phyloP scores from a whole-genome alignment of 2,329 filamentous ascomycete genomes.

The Aureobasidium melanogenum region DNA sequence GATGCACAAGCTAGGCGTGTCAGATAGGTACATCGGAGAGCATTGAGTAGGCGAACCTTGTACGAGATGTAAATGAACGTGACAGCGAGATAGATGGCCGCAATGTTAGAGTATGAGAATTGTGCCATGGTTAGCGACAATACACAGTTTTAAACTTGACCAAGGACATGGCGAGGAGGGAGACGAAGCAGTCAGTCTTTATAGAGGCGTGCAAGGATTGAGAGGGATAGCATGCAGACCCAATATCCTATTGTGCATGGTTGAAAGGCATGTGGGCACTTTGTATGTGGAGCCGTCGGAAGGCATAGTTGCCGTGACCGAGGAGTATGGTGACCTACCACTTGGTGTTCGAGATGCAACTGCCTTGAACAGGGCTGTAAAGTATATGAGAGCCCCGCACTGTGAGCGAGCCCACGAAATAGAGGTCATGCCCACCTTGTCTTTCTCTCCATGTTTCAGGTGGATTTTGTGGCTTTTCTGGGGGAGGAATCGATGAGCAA shows the following conservation, averaged over 20 bases:
- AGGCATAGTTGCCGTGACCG: not conserved
- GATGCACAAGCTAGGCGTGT: not conserved
- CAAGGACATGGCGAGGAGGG: not conserved
- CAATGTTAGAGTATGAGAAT: not conserved
- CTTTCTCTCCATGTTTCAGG: not conserved
- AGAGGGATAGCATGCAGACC: not conserved
- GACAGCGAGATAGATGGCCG: not conserved
- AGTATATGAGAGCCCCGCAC: not conserved
- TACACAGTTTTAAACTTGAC: not conserved
- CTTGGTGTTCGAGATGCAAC: not conserved
- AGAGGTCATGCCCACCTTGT: not conserved
- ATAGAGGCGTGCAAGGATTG: not conserved
- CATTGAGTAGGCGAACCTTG: not conserved
- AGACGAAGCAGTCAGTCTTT: not conserved
- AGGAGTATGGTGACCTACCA: not conserved
- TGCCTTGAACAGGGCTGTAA: not conserved
- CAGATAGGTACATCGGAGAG: not conserved
- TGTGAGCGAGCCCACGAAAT: not conserved
- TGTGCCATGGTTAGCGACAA: not conserved
- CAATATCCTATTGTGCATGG: not conserved
- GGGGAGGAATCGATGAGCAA: no score
- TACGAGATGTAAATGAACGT: not conserved
- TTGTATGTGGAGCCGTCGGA: conserved; percentile 7
- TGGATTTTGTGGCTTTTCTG: no score
- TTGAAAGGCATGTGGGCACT: not conserved